Evolutionary conservation across 1,139 yeast genomes (phyloP).

Genomic region (Saccharomycopsis hybrid): DNA sequence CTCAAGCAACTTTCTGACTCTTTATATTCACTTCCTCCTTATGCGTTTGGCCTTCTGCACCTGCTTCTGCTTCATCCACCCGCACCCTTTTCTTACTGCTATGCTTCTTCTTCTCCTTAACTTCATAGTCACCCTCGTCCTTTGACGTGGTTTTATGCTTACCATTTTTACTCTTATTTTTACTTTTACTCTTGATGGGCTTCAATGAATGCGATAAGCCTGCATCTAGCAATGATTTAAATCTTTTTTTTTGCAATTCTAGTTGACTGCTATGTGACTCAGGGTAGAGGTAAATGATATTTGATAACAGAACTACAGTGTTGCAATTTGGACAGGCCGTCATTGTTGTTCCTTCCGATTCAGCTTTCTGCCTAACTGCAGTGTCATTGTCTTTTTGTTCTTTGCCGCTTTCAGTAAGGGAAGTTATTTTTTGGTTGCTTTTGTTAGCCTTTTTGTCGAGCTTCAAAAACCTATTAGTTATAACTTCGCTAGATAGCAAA

Average conservation of each 20-base stretch:
- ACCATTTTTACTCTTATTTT: neutral
- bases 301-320: constrained; percentile 3
- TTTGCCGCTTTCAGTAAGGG: neutral
- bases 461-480: constrained; percentile 3
- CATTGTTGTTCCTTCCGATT: neutral
- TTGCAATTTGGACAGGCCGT: constrained; percentile 11
- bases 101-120: too few species aligned
- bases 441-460: constrained; percentile 4
- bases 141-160: too few species aligned
- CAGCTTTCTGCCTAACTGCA: neutral
- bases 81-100: too few species aligned
- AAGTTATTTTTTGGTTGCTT: neutral
- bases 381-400: neutral
- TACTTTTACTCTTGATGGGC: constrained; percentile 3
- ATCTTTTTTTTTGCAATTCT: constrained; percentile 7
- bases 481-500: constrained; percentile 12
- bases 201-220: constrained; percentile 10
- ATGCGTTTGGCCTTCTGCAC: too few species aligned
- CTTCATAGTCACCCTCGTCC: too few species aligned
- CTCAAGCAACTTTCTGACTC: too few species aligned
- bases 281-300: constrained; percentile 9
- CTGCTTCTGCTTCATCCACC: too few species aligned
- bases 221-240: constrained; percentile 1
- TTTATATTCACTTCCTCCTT: too few species aligned
- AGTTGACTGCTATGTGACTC: neutral